phyloP scores from a whole-genome alignment of 2,329 filamentous ascomycete genomes.

The Colletotrichum sp. region DNA sequence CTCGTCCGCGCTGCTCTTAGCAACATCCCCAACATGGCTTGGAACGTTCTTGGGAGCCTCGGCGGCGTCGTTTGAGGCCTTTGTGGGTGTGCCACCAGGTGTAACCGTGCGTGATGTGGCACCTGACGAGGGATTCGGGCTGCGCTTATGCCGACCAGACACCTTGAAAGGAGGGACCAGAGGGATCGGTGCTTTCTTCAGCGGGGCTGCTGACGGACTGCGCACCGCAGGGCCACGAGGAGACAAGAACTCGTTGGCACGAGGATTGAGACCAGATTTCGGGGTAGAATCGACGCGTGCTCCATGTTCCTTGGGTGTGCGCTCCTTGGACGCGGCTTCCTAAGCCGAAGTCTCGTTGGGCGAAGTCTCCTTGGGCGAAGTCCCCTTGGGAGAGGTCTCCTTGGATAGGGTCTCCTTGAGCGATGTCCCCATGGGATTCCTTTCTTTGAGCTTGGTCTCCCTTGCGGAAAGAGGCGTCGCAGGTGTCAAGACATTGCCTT shows the following conservation, averaged over 20 bases:
- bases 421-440: no score
- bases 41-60: not conserved
- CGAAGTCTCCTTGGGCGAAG: not conserved
- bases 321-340: not conserved
- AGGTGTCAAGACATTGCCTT: not conserved
- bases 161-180: not conserved
- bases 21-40: not conserved
- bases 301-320: not conserved
- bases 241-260: conserved; percentile 5
- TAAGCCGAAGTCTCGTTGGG: not conserved
- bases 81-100: not conserved
- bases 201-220: no score
- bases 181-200: conserved; percentile 7
- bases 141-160: not conserved
- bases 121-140: not conserved
- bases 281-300: not conserved
- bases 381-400: not conserved
- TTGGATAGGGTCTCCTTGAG: not conserved
- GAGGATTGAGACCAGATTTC: not conserved
- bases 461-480: not conserved
- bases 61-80: not conserved
- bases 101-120: conserved; percentile 3
- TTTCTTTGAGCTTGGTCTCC: not conserved
- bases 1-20: not conserved
- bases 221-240: not conserved